Evolutionary conservation across 225 moss, liverwort and hornwort genomes (phyloP).

Genomic region (Neckera pumila): DNA sequence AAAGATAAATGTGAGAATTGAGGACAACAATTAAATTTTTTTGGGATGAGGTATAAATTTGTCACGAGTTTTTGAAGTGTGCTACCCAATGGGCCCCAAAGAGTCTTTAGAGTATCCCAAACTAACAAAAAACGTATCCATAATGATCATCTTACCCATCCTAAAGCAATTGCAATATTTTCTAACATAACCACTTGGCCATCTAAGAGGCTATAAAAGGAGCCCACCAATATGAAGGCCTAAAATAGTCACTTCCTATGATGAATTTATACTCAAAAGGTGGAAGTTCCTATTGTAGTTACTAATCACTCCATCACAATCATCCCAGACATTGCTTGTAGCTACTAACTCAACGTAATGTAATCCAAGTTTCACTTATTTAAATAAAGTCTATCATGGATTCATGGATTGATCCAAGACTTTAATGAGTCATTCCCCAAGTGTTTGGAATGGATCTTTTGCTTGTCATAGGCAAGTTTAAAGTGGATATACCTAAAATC

Average conservation of each 20-base stretch:
- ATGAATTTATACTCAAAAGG: not conserved
- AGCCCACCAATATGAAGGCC: not conserved
- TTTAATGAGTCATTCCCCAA: no score
- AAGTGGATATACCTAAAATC: no score
- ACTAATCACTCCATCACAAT: accelerated
- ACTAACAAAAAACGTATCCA: not conserved
- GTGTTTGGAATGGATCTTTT: no score
- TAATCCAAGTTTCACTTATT: not conserved
- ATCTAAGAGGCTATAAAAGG: no score
- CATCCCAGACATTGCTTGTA: not conserved
- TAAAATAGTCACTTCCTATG: accelerated
- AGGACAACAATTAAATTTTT: no score
- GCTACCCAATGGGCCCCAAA: accelerated
- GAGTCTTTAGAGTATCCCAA: no score
- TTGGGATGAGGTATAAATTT: no score
- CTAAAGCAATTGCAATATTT: not conserved
- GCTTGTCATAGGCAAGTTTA: no score
- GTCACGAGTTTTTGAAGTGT: no score
- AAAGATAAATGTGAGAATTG: no score
- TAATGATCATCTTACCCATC: not conserved
- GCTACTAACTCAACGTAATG: not conserved
- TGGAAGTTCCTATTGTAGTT: not conserved
- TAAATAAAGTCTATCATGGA: no score
- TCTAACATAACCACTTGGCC: accelerated
- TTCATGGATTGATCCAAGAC: no score